Evolutionary conservation across 2,329 filamentous ascomycete species (phyloP).

Genomic region (Colletotrichum sidae): DNA sequence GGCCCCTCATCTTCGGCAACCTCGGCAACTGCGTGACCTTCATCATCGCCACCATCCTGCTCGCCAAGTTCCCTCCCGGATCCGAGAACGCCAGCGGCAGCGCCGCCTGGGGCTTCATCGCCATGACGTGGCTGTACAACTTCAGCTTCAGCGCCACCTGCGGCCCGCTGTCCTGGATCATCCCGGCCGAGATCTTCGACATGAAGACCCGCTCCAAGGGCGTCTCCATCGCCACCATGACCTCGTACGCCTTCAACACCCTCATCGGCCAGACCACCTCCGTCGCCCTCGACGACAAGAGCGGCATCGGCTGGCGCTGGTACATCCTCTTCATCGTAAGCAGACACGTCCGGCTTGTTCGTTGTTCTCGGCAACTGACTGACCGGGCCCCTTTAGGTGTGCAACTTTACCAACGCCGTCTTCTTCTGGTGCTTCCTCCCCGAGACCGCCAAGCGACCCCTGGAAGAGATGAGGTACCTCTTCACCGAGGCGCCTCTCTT

Average conservation of each 20-base stretch:
- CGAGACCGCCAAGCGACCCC: conserved; percentile 71
- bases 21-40: conserved; percentile 78
- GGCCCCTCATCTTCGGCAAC: conserved; percentile 79
- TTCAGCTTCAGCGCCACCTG: conserved; percentile 79
- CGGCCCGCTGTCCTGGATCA: conserved; percentile 72
- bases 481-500: conserved; percentile 75
- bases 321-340: conserved; percentile 59
- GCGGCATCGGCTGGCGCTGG: conserved; percentile 58
- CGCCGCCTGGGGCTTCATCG: conserved; percentile 80
- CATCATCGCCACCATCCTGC: conserved; percentile 71
- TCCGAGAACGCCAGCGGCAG: conserved; percentile 48
- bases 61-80: conserved; percentile 69
- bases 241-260: conserved; percentile 79
- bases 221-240: conserved; percentile 80
- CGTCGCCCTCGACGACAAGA: conserved; percentile 57
- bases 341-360: conserved; percentile 10
- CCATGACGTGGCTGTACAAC: conserved; percentile 82
- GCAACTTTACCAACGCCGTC: conserved; percentile 66
- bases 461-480: conserved; percentile 77
- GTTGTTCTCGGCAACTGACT: neutral
- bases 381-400: conserved; percentile 51
- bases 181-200: conserved; percentile 81
- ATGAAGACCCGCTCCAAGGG: conserved; percentile 80
- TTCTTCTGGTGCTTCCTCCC: conserved; percentile 74
- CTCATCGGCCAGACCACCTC: conserved; percentile 78